A percentile compares a stretch with the other conserved stretches of the same genome.
These are phyloP conservation scores for Ustilago shanxiensis DNA, from an alignment of 1,284 basidiomycete species.

Conservation along the genomic window DNA sequence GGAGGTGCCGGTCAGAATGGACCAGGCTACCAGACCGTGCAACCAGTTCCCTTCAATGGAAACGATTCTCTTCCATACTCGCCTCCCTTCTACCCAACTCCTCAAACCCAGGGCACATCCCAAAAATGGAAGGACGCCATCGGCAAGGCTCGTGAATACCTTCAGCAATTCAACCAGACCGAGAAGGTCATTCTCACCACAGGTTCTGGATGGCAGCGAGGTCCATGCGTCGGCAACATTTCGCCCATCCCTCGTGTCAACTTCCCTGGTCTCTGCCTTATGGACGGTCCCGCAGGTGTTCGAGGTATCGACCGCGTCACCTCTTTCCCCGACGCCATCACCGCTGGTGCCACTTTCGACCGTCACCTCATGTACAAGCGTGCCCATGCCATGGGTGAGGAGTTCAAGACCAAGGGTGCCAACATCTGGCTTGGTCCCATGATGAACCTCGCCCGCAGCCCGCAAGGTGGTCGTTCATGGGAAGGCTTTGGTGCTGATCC, in stretches of 20 bases:
- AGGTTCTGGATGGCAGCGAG: constrained; percentile 58
- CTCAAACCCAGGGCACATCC: constrained; percentile 42
- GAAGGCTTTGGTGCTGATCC: constrained; percentile 74
- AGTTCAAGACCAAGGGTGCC: constrained; percentile 84
- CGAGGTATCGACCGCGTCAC: constrained; percentile 72
- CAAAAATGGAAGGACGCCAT: constrained; percentile 76
- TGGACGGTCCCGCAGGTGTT: constrained; percentile 75
- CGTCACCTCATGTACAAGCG: constrained; percentile 80
- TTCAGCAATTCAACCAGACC: constrained; percentile 71
- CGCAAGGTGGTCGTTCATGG: constrained; percentile 83
- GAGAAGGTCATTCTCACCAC: constrained; percentile 73
- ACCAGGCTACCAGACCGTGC: constrained; percentile 49
- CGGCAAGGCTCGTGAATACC: constrained; percentile 72
- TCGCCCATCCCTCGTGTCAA: constrained; percentile 74
- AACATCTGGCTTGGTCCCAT: constrained; percentile 77
- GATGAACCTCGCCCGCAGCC: constrained; percentile 73
- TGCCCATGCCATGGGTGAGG: constrained; percentile 81
- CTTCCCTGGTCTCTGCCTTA: constrained; percentile 79
- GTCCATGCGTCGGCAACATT: constrained; percentile 64
- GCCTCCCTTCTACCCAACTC: constrained; percentile 57
- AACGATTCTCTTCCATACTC: constrained; percentile 57
- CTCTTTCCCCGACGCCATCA: constrained; percentile 79
- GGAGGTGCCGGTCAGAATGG: constrained; percentile 43
- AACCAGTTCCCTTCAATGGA: constrained; percentile 39
- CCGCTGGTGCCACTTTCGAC: constrained; percentile 79